Evolutionary conservation across 2,329 filamentous ascomycete genomes (phyloP).

Genomic region (Alternaria ethzedia): DNA sequence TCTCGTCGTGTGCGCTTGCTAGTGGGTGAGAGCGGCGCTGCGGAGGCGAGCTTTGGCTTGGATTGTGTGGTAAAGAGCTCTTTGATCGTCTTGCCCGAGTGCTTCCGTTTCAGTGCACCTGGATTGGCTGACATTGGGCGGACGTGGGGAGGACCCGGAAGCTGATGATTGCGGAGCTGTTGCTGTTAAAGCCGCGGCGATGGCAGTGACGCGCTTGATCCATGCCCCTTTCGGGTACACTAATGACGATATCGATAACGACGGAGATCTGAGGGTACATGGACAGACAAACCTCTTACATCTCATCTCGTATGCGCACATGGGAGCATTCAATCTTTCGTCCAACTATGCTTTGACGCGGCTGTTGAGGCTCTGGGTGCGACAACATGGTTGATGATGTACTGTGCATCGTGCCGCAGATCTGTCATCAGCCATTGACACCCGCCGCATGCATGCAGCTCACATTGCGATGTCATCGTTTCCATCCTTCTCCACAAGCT

Average conservation of each 20-base stretch:
- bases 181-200: slow-evolving; percentile 23
- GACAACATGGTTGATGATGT: not conserved
- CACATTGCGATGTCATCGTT: not conserved
- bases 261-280: not conserved
- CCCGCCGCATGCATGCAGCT: not conserved
- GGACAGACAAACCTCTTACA: not conserved
- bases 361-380: not conserved
- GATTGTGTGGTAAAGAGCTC: slow-evolving; percentile 46
- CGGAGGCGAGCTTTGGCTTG: slow-evolving; percentile 36
- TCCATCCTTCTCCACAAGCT: not conserved
- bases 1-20: slow-evolving; percentile 41
- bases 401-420: slow-evolving; percentile 7
- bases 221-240: slow-evolving; percentile 16
- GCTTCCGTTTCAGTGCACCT: slow-evolving; percentile 46
- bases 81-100: slow-evolving; percentile 43
- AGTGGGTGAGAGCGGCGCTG: slow-evolving; percentile 36
- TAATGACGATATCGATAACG: slow-evolving; percentile 22
- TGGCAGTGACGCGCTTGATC: slow-evolving; percentile 37
- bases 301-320: not conserved
- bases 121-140: slow-evolving; percentile 43
- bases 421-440: slow-evolving; percentile 7
- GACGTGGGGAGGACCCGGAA: slow-evolving; percentile 10
- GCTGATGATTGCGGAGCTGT: slow-evolving; percentile 20
- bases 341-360: not conserved
- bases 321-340: not conserved